phyloP scores from a whole-genome alignment of 495 filamentous ascomycete genomes.

The Collariella sp. region DNA sequence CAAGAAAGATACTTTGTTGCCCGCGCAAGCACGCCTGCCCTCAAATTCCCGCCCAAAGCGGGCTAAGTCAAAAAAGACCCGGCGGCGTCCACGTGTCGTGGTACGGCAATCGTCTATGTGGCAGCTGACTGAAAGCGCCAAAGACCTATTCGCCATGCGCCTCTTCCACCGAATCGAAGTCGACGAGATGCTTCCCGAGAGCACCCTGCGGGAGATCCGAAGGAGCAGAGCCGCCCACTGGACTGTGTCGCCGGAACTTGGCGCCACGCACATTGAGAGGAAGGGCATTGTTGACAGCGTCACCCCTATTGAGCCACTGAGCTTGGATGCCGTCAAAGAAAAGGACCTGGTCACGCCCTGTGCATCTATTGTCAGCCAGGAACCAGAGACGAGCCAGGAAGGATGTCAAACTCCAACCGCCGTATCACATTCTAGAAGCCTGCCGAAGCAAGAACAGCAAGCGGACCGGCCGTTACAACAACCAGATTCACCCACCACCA shows the following conservation, averaged over 20 bases:
- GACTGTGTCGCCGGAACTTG: constrained; percentile 12
- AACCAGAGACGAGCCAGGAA: constrained; percentile 2
- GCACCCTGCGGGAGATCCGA: constrained; percentile 35
- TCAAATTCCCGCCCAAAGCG: constrained; percentile 29
- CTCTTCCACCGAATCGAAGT: constrained; percentile 40
- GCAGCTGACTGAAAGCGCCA: constrained; percentile 41
- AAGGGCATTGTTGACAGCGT: constrained; percentile 12
- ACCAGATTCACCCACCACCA: constrained; percentile 13
- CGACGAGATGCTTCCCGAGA: constrained; percentile 44
- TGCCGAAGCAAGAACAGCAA: neutral
- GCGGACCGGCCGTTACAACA: neutral
- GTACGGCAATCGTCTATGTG: constrained; percentile 34
- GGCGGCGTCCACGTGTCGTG: constrained; percentile 21
- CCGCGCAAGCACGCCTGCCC: constrained; percentile 17
- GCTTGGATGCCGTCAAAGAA: constrained; percentile 20
- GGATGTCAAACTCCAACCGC: constrained; percentile 12
- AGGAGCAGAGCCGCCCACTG: constrained; percentile 24
- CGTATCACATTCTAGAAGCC: neutral
- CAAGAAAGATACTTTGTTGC: constrained; percentile 12
- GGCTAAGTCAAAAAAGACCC: constrained; percentile 35
- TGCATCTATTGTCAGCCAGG: constrained; percentile 8
- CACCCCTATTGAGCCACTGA: constrained; percentile 32
- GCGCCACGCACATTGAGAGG: constrained; percentile 10
- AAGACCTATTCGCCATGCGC: constrained; percentile 37
- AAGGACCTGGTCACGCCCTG: constrained; percentile 11